Evolutionary conservation across 768 basidiomycete species (phyloP), one percentile per base, ranked within the genome.

Genomic region (Podaxis sp.): DNA sequence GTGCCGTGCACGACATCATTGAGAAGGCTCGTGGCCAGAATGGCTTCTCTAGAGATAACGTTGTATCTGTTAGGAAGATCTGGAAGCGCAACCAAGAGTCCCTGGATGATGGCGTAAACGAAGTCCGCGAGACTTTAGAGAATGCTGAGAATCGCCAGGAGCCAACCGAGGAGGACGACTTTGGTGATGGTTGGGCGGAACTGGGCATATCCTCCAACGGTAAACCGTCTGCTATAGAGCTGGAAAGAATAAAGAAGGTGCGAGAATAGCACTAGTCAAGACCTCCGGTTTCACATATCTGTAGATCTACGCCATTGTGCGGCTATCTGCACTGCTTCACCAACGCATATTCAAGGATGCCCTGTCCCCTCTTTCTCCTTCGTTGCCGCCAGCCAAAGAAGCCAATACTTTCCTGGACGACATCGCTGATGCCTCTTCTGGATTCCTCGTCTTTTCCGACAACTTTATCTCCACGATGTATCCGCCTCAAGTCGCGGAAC

Each of bases 391-490:
- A 65, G 18, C 61, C 21, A 55, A 35, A 32, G 58, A 63, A 62
- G 58, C 64, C 64, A 65, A 76, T 14, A 47, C 70, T 1, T 64
- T 70, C 18, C 72, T 89, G n/a, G 88, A 89, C 66, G 56, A 66
- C 21, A 74, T 92, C 4, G 77, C 81, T 14, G 40, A 68, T 2
- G 73, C 73, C 7, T 91, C 89, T 2, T 74, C 80, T 32, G 66
- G 71, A 5, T 76, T 90, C 21, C 76, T 87, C 16, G 69, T 78
- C 51, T 77, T 81, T 2, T 77, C 82, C 3, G 90, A 92, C 68
- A 87, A 92, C 42, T 74, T 91, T 56, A 79, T 87, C 21, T 78
- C 87, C n/a, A 73, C 85, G 2, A 72, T 89, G 42, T 89, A 91
- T 68, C 63, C 81, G 0, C 87, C 88, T 4, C 89, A 91, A 66